Evolutionary conservation across 371 early-diverging fungal genomes (phyloP), one percentile per base, ranked within the genome.

Genomic region (Mortierella sp.): DNA sequence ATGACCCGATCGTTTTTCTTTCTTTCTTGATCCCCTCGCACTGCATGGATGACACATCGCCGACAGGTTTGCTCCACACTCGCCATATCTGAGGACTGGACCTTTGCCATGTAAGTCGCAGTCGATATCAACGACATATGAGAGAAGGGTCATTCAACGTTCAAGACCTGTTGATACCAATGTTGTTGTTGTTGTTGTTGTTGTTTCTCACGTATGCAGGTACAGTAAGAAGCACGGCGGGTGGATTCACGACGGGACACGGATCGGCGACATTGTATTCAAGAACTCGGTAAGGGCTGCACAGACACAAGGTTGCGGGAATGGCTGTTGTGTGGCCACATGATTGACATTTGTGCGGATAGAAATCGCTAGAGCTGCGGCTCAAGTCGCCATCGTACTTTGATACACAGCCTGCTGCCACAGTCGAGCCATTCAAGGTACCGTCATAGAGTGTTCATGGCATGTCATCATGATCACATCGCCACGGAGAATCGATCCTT

Each of bases 161-260:
- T 7, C n/a, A 14, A 50, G n/a, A n/a, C n/a, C n/a, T n/a, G n/a
- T n/a, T n/a, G n/a, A n/a, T n/a, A n/a, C n/a, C n/a, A n/a, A n/a
- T n/a, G n/a, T n/a, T n/a, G n/a, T n/a, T n/a, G n/a, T 31, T 54
- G 16, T 19, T 12, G 26, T 34, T 46, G 9, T 21, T 49, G 16
- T 3, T 27, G 26, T 1, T 50, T 43, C 27, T n/a, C 18, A 10
- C 27, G 28, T 9, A 19, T 60, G 13, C 18, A 76, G 76, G 66
- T 69, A 61, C 50, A 76, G 76, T 43, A 64, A 42, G 34, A 76
- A 76, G 23, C 76, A 76, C 23, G 70, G 69, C 3, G 76, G 76
- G 18, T 76, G 76, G 76, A 69, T 69, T 19, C 76, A 76, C 19
- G 76, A 76, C 21, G 59, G 65, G 21, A 76, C 70, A 14, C 64